phyloP scores from a whole-genome alignment of 345 rosid genomes.

The Noccaea caerulescens region DNA sequence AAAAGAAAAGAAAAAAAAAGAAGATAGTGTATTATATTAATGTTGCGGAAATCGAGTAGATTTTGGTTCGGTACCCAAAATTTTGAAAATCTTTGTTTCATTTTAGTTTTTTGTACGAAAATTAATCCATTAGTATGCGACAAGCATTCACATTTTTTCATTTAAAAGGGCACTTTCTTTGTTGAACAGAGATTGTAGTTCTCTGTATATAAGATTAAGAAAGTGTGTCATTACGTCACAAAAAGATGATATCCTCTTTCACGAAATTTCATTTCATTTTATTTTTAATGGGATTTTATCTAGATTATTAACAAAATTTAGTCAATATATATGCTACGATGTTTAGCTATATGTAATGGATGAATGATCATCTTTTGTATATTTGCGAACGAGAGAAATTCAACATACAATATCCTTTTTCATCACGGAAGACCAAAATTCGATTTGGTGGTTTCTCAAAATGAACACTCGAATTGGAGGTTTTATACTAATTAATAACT shows the following conservation, averaged over 20 bases:
- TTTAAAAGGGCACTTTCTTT: conserved; percentile 44
- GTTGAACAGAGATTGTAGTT: conserved; percentile 36
- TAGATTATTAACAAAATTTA: not conserved
- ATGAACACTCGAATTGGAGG: conserved; percentile 6
- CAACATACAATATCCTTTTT: not conserved
- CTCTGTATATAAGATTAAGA: conserved; percentile 17
- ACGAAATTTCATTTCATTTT: not conserved
- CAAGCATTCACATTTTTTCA: conserved; percentile 41
- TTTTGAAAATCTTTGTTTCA: conserved; percentile 11
- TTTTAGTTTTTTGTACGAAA: not conserved
- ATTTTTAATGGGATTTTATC: not conserved
- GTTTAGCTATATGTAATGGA: not conserved
- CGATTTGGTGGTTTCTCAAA: conserved; percentile 15
- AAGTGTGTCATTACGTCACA: conserved; percentile 24
- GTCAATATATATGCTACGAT: not conserved
- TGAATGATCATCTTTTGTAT: not conserved
- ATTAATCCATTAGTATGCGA: conserved; percentile 33
- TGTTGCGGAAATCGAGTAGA: conserved; percentile 35
- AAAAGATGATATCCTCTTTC: conserved; percentile 10
- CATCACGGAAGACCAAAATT: not conserved
- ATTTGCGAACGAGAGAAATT: not conserved
- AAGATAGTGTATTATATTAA: not conserved
- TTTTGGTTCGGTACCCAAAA: conserved; percentile 41
- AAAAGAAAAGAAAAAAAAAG: too few species aligned
- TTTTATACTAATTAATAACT: not conserved